phyloP scores from a whole-genome alignment of 805 yeast genomes.

The Hanseniaspora nectarophila region DNA sequence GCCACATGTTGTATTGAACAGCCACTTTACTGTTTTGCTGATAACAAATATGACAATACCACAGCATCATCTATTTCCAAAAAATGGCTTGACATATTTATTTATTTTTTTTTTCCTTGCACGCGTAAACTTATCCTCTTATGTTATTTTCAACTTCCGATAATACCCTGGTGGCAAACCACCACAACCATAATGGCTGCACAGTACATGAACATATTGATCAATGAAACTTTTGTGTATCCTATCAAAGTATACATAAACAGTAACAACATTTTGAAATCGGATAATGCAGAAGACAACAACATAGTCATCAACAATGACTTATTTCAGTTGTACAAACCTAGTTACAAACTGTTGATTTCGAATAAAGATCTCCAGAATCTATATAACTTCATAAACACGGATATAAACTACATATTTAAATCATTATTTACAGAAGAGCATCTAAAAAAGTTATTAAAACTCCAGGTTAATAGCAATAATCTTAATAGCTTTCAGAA shows the following conservation, averaged over 20 bases:
- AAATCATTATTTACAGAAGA: not conserved
- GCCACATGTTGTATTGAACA: too few species aligned
- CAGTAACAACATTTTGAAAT: conserved; percentile 1
- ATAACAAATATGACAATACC: too few species aligned
- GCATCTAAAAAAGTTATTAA: not conserved
- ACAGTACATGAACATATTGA: conserved; percentile 26
- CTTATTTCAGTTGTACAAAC: conserved; percentile 5
- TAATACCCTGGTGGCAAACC: too few species aligned
- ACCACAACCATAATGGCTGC: conserved; percentile 19
- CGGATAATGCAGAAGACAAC: not conserved
- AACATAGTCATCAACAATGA: conserved; percentile 11
- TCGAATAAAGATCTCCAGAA: conserved; percentile 6
- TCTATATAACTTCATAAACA: not conserved
- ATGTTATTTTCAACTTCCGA: not conserved
- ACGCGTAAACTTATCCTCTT: not conserved
- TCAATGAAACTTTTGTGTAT: conserved; percentile 18
- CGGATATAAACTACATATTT: conserved; percentile 1
- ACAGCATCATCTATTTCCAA: too few species aligned
- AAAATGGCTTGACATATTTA: not conserved
- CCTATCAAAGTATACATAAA: conserved; percentile 4
- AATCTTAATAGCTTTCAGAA: not conserved
- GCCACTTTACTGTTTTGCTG: too few species aligned
- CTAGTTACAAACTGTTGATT: conserved; percentile 2
- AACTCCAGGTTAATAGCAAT: not conserved
- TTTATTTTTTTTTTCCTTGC: too few species aligned